phyloP scores from a whole-genome alignment of 192 early-diverging fungal species.

The Backusella tuberculispora region DNA sequence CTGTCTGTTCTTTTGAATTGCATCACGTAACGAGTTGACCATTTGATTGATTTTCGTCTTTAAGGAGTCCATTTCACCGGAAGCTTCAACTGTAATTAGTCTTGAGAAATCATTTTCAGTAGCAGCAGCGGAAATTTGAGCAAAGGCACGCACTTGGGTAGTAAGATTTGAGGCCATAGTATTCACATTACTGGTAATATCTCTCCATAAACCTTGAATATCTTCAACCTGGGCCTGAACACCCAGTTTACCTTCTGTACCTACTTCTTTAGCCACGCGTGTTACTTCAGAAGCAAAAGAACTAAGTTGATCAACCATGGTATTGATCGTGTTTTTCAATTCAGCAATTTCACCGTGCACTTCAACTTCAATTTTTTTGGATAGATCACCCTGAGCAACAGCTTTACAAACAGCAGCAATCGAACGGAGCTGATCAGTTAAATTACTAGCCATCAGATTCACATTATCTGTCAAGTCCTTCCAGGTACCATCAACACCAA shows the following conservation, averaged over 20 bases:
- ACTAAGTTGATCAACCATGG: slow-evolving; percentile 68
- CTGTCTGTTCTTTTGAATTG: slow-evolving; percentile 76
- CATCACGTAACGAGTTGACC: slow-evolving; percentile 77
- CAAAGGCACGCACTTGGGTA: slow-evolving; percentile 85
- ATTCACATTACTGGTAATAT: slow-evolving; percentile 68
- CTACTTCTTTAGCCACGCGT: slow-evolving; percentile 54
- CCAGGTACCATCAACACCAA: slow-evolving; percentile 69
- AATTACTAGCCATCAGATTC: slow-evolving; percentile 68
- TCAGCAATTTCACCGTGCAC: slow-evolving; percentile 71
- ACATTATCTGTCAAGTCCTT: slow-evolving; percentile 70
- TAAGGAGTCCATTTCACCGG: slow-evolving; percentile 84
- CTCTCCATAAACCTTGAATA: slow-evolving; percentile 69
- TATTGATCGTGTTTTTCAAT: slow-evolving; percentile 72
- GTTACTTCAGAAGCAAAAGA: slow-evolving; percentile 67
- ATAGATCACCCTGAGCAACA: slow-evolving; percentile 67
- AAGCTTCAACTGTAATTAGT: slow-evolving; percentile 78
- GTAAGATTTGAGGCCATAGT: slow-evolving; percentile 77
- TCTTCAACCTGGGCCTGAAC: slow-evolving; percentile 54
- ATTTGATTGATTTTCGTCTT: slow-evolving; percentile 88
- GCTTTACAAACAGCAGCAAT: slow-evolving; percentile 70
- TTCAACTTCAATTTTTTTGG: slow-evolving; percentile 66
- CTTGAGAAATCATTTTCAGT: slow-evolving; percentile 74
- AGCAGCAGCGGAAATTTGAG: slow-evolving; percentile 73
- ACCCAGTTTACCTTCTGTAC: slow-evolving; percentile 59
- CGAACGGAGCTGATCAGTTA: slow-evolving; percentile 70